phyloP scores from a whole-genome alignment of 2,329 filamentous ascomycete species.

The Purpureocillium lavendulum region DNA sequence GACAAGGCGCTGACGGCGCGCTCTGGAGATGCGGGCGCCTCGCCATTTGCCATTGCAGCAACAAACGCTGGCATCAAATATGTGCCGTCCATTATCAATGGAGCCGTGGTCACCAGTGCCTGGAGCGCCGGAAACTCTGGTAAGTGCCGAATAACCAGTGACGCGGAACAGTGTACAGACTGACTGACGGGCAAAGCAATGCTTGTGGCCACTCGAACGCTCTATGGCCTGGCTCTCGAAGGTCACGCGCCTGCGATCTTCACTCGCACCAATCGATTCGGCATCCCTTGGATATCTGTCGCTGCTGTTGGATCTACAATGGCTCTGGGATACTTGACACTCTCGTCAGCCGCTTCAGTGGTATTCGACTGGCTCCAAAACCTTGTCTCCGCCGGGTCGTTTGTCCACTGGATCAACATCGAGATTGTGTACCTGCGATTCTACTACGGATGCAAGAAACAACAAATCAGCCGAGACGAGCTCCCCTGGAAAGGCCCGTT shows the following conservation, averaged over 20 bases:
- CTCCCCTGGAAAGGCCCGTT: constrained; percentile 36
- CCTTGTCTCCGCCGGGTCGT: constrained; percentile 46
- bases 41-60: constrained; percentile 44
- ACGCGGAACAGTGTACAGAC: background rate
- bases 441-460: constrained; percentile 38
- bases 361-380: constrained; percentile 60
- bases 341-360: constrained; percentile 44
- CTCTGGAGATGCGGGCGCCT: constrained; percentile 31
- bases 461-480: constrained; percentile 33
- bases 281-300: constrained; percentile 43
- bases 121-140: constrained; percentile 12
- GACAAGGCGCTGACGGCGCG: constrained; percentile 18
- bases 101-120: constrained; percentile 26
- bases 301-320: constrained; percentile 43
- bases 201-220: constrained; percentile 44
- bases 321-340: constrained; percentile 55
- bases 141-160: background rate
- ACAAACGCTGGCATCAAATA: constrained; percentile 39
- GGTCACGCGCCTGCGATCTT: constrained; percentile 53
- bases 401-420: constrained; percentile 45
- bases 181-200: constrained; percentile 2
- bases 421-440: constrained; percentile 44
- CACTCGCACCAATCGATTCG: constrained; percentile 44
- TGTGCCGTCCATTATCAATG: constrained; percentile 45
- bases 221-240: constrained; percentile 53